A percentile compares a stretch with the other conserved stretches of the same genome.
These are phyloP conservation scores for Fragaria iinumae DNA, from an alignment of 306 rosid genomes.

Conservation along the genomic window DNA sequence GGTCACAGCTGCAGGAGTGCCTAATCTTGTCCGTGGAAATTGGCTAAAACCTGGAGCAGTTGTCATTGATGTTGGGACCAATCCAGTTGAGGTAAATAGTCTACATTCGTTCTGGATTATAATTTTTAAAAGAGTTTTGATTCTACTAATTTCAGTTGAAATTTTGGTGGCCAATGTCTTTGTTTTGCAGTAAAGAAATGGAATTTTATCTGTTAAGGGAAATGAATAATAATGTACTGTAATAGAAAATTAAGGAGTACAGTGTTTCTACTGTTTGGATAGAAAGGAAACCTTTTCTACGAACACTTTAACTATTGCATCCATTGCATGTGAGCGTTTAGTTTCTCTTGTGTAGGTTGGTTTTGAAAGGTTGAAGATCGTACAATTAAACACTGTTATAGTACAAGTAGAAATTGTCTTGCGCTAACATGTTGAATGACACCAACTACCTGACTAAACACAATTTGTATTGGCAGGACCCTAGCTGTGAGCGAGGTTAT, in stretches of 20 bases:
- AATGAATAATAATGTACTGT: neutral
- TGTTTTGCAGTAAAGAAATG: neutral
- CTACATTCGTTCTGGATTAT: neutral
- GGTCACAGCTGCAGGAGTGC: constrained; percentile 87
- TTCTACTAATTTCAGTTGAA: neutral
- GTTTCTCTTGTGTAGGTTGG: neutral
- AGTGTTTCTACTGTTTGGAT: neutral
- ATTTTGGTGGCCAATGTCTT: neutral
- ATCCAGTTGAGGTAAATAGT: constrained; percentile 72
- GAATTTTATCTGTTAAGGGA: neutral
- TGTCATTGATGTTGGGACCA: constrained; percentile 84
- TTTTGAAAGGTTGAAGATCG: neutral
- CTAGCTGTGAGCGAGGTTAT: constrained; percentile 64
- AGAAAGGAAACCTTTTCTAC: neutral
- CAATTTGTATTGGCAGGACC: constrained; percentile 46
- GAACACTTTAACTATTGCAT: neutral
- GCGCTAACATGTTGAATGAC: neutral
- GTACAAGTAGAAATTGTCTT: neutral
- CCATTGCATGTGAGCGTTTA: neutral
- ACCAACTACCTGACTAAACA: neutral
- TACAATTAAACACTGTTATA: neutral
- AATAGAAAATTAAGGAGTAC: neutral
- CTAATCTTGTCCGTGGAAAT: constrained; percentile 79
- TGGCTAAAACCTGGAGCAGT: constrained; percentile 91
- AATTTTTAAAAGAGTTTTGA: neutral